phyloP scores from a whole-genome alignment of 306 rosid genomes.

The Ceratonia siliqua region DNA sequence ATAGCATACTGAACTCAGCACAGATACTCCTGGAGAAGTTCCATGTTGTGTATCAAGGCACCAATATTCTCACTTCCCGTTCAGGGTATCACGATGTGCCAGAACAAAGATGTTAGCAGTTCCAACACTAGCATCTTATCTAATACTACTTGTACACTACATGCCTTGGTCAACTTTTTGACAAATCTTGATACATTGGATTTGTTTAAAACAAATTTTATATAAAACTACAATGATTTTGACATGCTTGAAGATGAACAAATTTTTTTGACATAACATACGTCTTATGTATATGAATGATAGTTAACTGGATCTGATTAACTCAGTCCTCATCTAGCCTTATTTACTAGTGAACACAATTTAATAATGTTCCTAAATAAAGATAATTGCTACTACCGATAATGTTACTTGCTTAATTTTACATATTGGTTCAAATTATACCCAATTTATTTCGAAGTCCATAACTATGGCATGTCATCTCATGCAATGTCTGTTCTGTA shows the following conservation, averaged over 20 bases:
- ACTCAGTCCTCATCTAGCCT: neutral
- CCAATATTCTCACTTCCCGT: constrained; percentile 1
- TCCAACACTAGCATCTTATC: neutral
- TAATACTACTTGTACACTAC: neutral
- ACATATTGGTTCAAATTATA: neutral
- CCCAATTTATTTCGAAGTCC: neutral
- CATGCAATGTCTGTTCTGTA: too few relatives aligned
- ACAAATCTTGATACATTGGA: neutral
- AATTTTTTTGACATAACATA: neutral
- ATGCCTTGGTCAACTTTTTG: neutral
- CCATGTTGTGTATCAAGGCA: neutral
- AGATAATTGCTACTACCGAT: neutral
- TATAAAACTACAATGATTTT: neutral
- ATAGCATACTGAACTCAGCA: neutral
- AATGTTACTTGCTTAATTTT: neutral
- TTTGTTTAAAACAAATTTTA: neutral
- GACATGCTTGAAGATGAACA: neutral
- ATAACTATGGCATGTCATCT: too few relatives aligned
- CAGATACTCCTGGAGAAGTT: neutral
- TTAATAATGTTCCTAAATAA: neutral
- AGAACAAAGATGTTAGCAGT: neutral
- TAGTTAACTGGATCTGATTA: neutral
- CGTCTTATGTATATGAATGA: neutral
- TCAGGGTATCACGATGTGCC: neutral
- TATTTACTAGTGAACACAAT: neutral